Base-by-base conservation (phyloP, 371 early-diverging fungal genomes). In the Circinella minor region DNA sequence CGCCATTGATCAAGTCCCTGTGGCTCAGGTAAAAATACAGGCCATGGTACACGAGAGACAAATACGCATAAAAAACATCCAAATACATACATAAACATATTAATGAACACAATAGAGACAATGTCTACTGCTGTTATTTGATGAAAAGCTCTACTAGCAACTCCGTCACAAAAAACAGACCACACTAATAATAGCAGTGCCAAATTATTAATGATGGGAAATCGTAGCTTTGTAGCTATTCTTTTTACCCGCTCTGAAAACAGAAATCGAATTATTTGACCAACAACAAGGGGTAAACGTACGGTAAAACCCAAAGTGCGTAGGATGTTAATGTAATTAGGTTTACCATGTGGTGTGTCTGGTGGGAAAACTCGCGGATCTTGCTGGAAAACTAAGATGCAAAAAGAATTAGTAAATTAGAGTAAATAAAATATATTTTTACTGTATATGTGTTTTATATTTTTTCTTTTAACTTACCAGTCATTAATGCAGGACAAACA, bases 91-190 rank as follows among this genome's bases (percentile, higher is more conserved):
- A 85, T 80, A 17, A 76, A 72, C 0, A 86, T 81, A 63, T 87
- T 81, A 13, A 91, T 77, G 51, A 82, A 76, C 17, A 88, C 76
- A 48, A 90, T 82, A 34, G 89, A 87, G 46, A 89, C 81, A 49
- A 90, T n/a, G n/a, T 86, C 87, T 0, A 86, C 83, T 2, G 84
- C 86, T 10, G 77, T 73, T 49, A 86, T 79, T 10, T 76, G 75
- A 17, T 79, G 61, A 38, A 83, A 87, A 0, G 89, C 83, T 70
- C 88, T 66, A 55, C 83, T 85, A 17, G 86, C 73, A 54, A 91
- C 90, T 15, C 91, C 88, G 77, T 93, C 91, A 77, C 90, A 89
- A 69, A 93, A 91, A 17, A 91, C 89, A 39, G 87, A 86, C 89
- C 90, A 93, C 34, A 93, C 91, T 17, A 93, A 75, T 64, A 84